Percentiles rank a stretch among this genome's conserved stretches.
Conservation (phyloP, 441 rosid species). For the Erysimum pusillum region DNA sequence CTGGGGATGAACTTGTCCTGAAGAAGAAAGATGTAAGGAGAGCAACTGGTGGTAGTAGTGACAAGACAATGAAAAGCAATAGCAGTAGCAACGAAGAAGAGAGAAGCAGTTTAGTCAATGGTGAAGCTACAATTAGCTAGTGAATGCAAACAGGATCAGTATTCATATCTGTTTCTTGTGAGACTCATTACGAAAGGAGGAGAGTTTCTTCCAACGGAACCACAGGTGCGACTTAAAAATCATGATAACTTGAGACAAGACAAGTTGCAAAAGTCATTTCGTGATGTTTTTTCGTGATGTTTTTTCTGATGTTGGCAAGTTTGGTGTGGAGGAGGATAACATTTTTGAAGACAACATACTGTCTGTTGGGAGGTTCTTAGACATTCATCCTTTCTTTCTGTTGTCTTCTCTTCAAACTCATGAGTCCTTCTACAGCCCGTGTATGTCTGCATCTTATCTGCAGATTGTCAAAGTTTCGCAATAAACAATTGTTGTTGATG, state of each 20-base stretch:
- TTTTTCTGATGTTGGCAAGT: slow-evolving; percentile 12
- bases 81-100: slow-evolving; percentile 54
- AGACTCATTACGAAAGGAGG: slow-evolving; percentile 31
- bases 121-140: slow-evolving; percentile 74
- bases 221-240: slow-evolving; percentile 32
- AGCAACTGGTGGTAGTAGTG: slow-evolving; percentile 49
- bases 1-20: slow-evolving; percentile 52
- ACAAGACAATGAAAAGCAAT: slow-evolving; percentile 54
- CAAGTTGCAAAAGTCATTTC: slow-evolving; percentile 16
- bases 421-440: slow-evolving; percentile 1
- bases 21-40: slow-evolving; percentile 71
- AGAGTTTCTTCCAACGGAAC: slow-evolving; percentile 33
- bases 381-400: slow-evolving; percentile 17
- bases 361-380: slow-evolving; percentile 33
- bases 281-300: neutral
- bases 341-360: slow-evolving; percentile 29
- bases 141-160: slow-evolving; percentile 32
- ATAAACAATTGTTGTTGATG: neutral
- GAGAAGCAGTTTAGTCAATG: slow-evolving; percentile 65
- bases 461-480: neutral
- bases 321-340: slow-evolving; percentile 23
- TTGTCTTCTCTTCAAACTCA: slow-evolving; percentile 32
- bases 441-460: slow-evolving; percentile 12
- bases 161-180: slow-evolving; percentile 29
- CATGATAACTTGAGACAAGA: slow-evolving; percentile 23